These are phyloP conservation scores for Aspergillus bombycis DNA, from an alignment of 2,329 filamentous ascomycete genomes.

Conservation along the genomic window DNA sequence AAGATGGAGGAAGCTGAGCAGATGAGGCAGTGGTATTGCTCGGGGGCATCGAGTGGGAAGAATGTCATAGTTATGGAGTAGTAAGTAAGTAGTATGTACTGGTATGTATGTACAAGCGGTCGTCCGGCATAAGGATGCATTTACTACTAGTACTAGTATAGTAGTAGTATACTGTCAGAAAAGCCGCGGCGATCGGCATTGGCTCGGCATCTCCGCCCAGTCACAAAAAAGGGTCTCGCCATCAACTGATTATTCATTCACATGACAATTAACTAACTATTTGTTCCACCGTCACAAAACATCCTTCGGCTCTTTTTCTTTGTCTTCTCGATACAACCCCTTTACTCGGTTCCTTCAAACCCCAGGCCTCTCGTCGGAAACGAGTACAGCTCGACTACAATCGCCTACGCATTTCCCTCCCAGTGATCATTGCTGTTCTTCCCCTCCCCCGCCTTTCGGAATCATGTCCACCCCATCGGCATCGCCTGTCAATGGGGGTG, in stretches of 20 bases:
- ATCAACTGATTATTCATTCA: slow-evolving; percentile 13
- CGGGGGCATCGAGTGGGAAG: slow-evolving; percentile 11
- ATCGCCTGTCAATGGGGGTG: slow-evolving; percentile 8
- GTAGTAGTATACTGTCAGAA: neutral
- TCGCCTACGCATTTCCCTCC: neutral
- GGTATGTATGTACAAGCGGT: neutral
- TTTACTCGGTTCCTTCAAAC: neutral
- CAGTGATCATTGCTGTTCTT: neutral
- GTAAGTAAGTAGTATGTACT: neutral
- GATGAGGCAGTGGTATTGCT: slow-evolving; percentile 19
- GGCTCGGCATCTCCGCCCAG: slow-evolving; percentile 2
- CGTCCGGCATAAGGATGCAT: neutral
- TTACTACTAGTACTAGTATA: too few species aligned
- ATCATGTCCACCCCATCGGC: slow-evolving; percentile 19
- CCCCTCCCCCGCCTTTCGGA: slow-evolving; percentile 3
- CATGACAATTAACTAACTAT: neutral
- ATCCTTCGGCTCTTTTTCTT: neutral
- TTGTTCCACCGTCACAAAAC: neutral
- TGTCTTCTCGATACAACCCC: neutral
- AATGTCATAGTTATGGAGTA: slow-evolving; percentile 17
- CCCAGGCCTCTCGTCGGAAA: neutral
- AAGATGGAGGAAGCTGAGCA: slow-evolving; percentile 19
- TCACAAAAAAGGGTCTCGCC: neutral
- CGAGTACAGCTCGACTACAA: neutral
- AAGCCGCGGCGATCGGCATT: slow-evolving; percentile 11